Evolutionary conservation across 495 filamentous ascomycete species (phyloP).

Genomic region (Podospora pseudocomata): DNA sequence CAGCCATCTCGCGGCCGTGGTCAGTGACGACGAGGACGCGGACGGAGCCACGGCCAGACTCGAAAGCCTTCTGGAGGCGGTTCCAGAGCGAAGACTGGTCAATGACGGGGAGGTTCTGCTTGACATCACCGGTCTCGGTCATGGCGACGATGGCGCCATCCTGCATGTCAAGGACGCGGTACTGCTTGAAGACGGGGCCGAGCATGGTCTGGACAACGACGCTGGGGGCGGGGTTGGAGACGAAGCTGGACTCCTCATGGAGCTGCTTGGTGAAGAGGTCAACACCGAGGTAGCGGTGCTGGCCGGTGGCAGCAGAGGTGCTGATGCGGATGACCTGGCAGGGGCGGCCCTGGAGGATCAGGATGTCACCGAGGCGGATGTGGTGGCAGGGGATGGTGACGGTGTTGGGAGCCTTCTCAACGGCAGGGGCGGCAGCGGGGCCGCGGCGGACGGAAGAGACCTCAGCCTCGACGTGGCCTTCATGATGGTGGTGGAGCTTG

Average conservation of each 20-base stretch:
- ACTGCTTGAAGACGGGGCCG: constrained; percentile 99
- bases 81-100: constrained; percentile 85
- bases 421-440: constrained; percentile 26
- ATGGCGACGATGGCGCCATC: constrained; percentile 62
- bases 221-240: constrained; percentile 92
- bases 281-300: constrained; percentile 99
- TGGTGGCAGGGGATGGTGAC: constrained; percentile 99
- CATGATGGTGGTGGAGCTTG: constrained; percentile 64
- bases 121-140: constrained; percentile 80
- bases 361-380: constrained; percentile 95
- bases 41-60: constrained; percentile 86
- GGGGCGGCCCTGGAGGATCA: constrained; percentile 97
- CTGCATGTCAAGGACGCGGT: constrained; percentile 97
- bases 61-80: constrained; percentile 80
- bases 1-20: constrained; percentile 87
- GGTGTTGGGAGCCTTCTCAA: constrained; percentile 62
- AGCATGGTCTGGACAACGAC: constrained; percentile 99
- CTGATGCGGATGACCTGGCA: constrained; percentile 99
- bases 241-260: constrained; percentile 96
- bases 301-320: constrained; percentile 93
- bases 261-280: constrained; percentile 99
- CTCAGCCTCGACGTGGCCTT: constrained; percentile 55
- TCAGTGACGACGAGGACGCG: constrained; percentile 95
- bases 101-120: constrained; percentile 89
- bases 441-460: constrained; percentile 38